Conservation (phyloP, 148 eudicot genomes). For the Cornus florida region DNA sequence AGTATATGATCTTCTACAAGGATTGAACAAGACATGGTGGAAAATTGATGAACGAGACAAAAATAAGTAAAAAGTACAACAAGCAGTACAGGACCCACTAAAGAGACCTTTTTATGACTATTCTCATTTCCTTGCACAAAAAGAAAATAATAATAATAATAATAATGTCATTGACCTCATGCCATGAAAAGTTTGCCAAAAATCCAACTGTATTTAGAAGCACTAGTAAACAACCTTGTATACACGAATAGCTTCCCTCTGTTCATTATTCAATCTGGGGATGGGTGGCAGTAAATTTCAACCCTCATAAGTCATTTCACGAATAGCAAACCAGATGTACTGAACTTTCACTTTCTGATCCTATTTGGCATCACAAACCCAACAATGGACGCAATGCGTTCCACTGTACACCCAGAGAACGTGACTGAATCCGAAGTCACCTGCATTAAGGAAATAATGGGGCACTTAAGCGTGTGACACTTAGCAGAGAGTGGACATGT, state of each 20-base stretch:
- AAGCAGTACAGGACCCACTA: slow-evolving; percentile 43
- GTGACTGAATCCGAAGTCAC: slow-evolving; percentile 91
- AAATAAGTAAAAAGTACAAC: background rate
- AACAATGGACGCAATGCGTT: slow-evolving; percentile 94
- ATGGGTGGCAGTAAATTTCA: slow-evolving; percentile 13
- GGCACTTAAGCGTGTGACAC: too few species aligned
- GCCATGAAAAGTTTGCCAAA: slow-evolving; percentile 2
- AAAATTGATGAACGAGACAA: background rate
- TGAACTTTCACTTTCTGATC: background rate
- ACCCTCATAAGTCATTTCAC: background rate
- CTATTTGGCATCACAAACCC: slow-evolving; percentile 67
- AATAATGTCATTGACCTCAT: background rate
- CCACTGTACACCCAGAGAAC: slow-evolving; percentile 97
- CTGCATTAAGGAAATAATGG: slow-evolving; percentile 33
- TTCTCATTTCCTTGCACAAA: slow-evolving; percentile 70
- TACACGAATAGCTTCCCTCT: slow-evolving; percentile 78
- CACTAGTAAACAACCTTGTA: slow-evolving; percentile 50
- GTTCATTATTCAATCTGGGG: slow-evolving; percentile 74
- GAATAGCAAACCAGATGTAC: background rate
- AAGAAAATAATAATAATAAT: background rate
- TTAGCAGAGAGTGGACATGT: background rate
- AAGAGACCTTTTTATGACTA: slow-evolving; percentile 56
- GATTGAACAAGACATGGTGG: slow-evolving; percentile 11
- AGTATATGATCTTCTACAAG: slow-evolving; percentile 75
- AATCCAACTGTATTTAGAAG: background rate